Percentiles rank a stretch among this genome's conserved stretches.
Evolutionary conservation across 345 rosid genomes (phyloP).

Genomic region (Bruguiera sexangula): DNA sequence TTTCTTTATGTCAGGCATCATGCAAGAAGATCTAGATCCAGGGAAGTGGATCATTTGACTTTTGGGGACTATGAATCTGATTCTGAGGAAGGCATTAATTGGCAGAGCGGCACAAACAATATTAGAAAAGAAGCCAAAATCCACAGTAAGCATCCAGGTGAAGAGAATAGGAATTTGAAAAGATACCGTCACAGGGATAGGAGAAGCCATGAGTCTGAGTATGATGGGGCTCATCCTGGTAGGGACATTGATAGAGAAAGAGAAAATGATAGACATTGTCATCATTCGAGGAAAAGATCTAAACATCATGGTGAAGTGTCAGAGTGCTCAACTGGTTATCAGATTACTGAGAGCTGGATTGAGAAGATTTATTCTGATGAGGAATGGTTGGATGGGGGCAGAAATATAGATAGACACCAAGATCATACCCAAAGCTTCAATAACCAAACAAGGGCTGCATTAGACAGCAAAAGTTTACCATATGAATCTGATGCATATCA

Average conservation of each 20-base stretch:
- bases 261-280: conserved; percentile 20
- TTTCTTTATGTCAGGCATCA: conserved; percentile 35
- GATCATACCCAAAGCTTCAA: conserved; percentile 18
- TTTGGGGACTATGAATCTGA: conserved; percentile 21
- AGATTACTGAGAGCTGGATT: conserved; percentile 14
- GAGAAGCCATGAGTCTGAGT: conserved; percentile 26
- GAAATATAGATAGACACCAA: background rate
- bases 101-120: conserved; percentile 10
- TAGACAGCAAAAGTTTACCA: conserved; percentile 3
- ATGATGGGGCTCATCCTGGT: conserved; percentile 38
- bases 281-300: conserved; percentile 11
- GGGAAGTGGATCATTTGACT: conserved; percentile 27
- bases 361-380: conserved; percentile 28
- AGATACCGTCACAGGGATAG: conserved; percentile 23
- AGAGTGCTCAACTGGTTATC: conserved; percentile 28
- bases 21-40: conserved; percentile 50
- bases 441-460: conserved; percentile 1
- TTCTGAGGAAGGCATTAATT: conserved; percentile 13
- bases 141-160: conserved; percentile 3
- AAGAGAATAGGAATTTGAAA: conserved; percentile 15
- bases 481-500: conserved; percentile 18
- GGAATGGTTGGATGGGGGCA: conserved; percentile 25
- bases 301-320: conserved; percentile 26
- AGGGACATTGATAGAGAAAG: conserved; percentile 18
- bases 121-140: conserved; percentile 12